Conservation (phyloP, 192 early-diverging fungal genomes). For the Backusella morwellensis region DNA sequence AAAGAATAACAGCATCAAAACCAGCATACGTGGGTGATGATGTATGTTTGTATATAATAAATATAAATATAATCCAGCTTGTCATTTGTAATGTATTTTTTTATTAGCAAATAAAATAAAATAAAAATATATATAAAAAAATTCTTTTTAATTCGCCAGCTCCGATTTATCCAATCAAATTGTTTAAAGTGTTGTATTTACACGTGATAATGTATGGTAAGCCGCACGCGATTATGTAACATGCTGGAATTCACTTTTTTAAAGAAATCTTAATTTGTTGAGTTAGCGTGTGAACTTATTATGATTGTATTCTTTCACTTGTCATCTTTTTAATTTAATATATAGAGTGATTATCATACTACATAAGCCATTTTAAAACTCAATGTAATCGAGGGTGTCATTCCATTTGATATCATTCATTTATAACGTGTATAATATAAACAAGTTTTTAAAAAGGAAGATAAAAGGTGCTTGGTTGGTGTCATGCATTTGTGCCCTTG, state of each 20-base stretch:
- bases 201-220: neutral
- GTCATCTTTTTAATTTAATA: neutral
- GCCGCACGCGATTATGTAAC: neutral
- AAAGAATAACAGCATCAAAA: neutral
- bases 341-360: no score
- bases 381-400: no score
- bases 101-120: neutral
- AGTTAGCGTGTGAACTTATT: neutral
- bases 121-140: neutral
- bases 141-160: neutral
- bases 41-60: neutral
- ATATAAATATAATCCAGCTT: neutral
- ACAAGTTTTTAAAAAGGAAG: no score
- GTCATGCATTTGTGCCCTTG: no score
- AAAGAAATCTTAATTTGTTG: neutral
- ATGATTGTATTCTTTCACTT: neutral
- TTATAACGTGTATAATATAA: no score
- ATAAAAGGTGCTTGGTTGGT: no score
- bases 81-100: constrained; percentile 4
- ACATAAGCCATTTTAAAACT: no score
- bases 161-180: neutral
- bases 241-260: no score
- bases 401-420: no score
- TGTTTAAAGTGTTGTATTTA: neutral
- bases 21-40: neutral